phyloP scores from a whole-genome alignment of 495 filamentous ascomycete species.

The Sporormia fimetaria region DNA sequence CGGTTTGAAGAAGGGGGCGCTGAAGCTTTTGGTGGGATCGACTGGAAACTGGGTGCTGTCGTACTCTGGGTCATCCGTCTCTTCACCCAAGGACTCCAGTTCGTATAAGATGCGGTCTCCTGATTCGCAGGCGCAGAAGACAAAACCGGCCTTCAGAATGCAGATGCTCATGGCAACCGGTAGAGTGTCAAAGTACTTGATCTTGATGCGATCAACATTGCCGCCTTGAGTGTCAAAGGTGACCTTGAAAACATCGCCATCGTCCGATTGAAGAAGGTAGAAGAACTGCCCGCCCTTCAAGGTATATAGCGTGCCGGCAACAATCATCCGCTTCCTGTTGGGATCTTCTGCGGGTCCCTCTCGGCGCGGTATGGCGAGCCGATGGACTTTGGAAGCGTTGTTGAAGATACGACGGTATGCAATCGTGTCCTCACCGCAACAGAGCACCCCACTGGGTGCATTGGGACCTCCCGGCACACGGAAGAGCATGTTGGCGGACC shows the following conservation, averaged over 20 bases:
- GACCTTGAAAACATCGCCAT: slow-evolving; percentile 95
- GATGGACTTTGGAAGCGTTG: slow-evolving; percentile 48
- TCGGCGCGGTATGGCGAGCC: slow-evolving; percentile 79
- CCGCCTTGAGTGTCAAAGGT: slow-evolving; percentile 74
- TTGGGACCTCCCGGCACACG: slow-evolving; percentile 91
- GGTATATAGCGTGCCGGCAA: slow-evolving; percentile 90
- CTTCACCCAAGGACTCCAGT: slow-evolving; percentile 95
- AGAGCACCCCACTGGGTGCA: slow-evolving; percentile 86
- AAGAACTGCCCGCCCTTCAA: slow-evolving; percentile 89
- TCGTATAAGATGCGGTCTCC: slow-evolving; percentile 95
- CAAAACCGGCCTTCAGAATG: slow-evolving; percentile 90
- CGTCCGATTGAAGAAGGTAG: slow-evolving; percentile 88
- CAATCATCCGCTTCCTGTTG: slow-evolving; percentile 72
- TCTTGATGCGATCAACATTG: slow-evolving; percentile 68
- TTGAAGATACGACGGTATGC: slow-evolving; percentile 92
- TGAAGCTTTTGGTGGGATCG: slow-evolving; percentile 55
- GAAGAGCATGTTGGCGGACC: slow-evolving; percentile 79
- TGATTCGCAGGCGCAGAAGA: slow-evolving; percentile 84
- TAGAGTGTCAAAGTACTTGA: slow-evolving; percentile 97
- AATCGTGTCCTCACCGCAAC: slow-evolving; percentile 88
- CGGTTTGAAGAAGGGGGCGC: slow-evolving; percentile 73
- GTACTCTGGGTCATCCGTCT: slow-evolving; percentile 57
- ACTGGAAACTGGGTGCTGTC: slow-evolving; percentile 70
- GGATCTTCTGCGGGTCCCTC: slow-evolving; percentile 84
- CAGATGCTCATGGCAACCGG: slow-evolving; percentile 75